Conservation (phyloP, 352 stramenopile genomes). For the Thraustochytrium aureum region DNA sequence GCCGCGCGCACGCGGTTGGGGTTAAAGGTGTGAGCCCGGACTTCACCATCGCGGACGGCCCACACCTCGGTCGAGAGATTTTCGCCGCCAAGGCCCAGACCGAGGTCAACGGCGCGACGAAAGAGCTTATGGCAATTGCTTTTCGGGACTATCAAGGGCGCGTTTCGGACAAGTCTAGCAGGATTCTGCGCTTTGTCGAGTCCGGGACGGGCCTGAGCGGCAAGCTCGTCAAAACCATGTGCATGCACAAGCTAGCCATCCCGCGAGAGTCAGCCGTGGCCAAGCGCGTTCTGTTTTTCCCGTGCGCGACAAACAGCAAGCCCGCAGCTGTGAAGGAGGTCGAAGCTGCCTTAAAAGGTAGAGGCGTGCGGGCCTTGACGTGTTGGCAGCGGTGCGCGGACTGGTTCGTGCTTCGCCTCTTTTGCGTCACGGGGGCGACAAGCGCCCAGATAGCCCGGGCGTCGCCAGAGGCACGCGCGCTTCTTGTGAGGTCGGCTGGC, state of each 20-base stretch:
- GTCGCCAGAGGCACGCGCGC: not conserved
- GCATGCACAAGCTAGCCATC: not conserved
- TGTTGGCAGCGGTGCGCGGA: slow-evolving; percentile 12
- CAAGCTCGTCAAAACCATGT: not conserved
- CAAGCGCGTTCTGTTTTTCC: not conserved
- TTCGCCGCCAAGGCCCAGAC: not conserved
- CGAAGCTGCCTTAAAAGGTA: not conserved
- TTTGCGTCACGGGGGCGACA: not conserved
- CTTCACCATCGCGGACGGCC: not conserved
- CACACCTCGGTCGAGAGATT: not conserved
- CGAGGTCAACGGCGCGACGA: not conserved
- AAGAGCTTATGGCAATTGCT: not conserved
- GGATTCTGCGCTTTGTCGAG: not conserved
- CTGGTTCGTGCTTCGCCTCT: not conserved
- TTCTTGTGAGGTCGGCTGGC: too few relatives aligned
- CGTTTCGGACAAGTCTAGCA: not conserved
- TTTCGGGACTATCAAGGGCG: not conserved
- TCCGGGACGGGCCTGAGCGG: not conserved
- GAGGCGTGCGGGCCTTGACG: not conserved
- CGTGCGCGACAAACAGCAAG: not conserved
- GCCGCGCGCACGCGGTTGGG: not conserved
- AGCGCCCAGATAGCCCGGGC: not conserved
- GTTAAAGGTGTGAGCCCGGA: not conserved
- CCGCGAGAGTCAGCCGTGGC: not conserved
- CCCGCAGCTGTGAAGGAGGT: not conserved